Percentiles rank a stretch among this genome's conserved stretches.
These are phyloP conservation scores for Colletotrichum costaricense DNA, from an alignment of 2,329 filamentous ascomycete species.

Conservation along the genomic window DNA sequence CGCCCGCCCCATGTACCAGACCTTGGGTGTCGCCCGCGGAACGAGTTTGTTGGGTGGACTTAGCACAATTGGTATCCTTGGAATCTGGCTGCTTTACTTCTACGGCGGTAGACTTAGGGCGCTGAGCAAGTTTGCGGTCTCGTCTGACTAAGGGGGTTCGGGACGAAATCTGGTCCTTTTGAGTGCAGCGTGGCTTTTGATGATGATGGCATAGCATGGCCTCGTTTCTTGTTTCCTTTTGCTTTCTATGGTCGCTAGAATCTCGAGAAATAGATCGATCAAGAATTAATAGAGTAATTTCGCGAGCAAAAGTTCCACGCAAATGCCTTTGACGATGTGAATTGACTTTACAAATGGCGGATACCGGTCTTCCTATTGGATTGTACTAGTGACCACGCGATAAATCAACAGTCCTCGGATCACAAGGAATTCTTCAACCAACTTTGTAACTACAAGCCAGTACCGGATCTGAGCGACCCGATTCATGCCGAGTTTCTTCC, in stretches of 20 bases:
- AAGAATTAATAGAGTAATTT: background rate
- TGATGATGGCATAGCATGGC: background rate
- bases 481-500: background rate
- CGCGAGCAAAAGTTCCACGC: background rate
- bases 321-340: background rate
- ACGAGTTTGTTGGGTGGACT: constrained; percentile 67
- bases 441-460: background rate
- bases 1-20: constrained; percentile 67
- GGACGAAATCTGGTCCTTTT: background rate
- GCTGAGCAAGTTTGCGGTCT: constrained; percentile 67
- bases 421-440: background rate
- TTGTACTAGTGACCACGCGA: too few species aligned
- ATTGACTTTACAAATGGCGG: background rate
- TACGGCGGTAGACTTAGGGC: constrained; percentile 65
- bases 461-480: background rate
- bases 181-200: background rate
- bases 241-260: background rate
- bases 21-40: constrained; percentile 69
- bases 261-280: background rate
- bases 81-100: constrained; percentile 70
- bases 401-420: too few species aligned
- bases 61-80: constrained; percentile 64
- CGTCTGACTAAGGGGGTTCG: constrained; percentile 9
- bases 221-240: background rate
- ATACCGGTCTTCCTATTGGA: too few species aligned